Base-by-base conservation (phyloP, 2,329 filamentous ascomycete species). In the Westerdykella ornata region DNA sequence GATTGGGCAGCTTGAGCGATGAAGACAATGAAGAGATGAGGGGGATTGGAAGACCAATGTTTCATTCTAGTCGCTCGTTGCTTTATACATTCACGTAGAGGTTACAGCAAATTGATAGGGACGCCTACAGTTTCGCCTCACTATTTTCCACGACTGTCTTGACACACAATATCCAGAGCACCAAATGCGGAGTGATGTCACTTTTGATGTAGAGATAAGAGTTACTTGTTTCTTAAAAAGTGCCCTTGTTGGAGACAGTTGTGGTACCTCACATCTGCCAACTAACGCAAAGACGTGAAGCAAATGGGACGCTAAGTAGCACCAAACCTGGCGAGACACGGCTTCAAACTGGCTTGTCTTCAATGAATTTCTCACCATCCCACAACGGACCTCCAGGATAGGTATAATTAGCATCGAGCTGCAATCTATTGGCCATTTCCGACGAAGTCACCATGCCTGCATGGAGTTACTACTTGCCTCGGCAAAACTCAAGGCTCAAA, bases 331-430 rank as follows among this genome's bases (percentile, higher is more conserved):
- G n/a, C n/a, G n/a, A n/a, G n/a, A n/a, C n/a, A 26, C 8, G 12
- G 22, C 8, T 8, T 11, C 12, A 26, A 7, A 4, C 3, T 2
- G 22, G 22, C 22, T 26, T 26, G 22, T 26, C 22, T 9, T 26
- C 22, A 3, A 26, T 19, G 15, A 51, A 18, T 26, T 45, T 41
- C 34, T 44, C 43, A 1, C 48, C 48, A 40, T 51, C 43, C 48
- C 48, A 51, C 20, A 51, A 19, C 17, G 26, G 38, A 5, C 48
- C 48, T 2, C 48, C 48, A 5, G 48, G 45, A 42, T 48, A 46
- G 4, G 14, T 29, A 33, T 38, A 48, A 28, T 42, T 37, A 13
- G 13, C 35, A 37, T 48, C 48, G 9, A 51, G 13, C 15, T 30
- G 39, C n/a, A 28, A 4, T 20, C 20, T 19, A 6, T 38, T 38